These are phyloP conservation scores for Laguncularia racemosa DNA, from an alignment of 345 rosid genomes.

Conservation along the genomic window DNA sequence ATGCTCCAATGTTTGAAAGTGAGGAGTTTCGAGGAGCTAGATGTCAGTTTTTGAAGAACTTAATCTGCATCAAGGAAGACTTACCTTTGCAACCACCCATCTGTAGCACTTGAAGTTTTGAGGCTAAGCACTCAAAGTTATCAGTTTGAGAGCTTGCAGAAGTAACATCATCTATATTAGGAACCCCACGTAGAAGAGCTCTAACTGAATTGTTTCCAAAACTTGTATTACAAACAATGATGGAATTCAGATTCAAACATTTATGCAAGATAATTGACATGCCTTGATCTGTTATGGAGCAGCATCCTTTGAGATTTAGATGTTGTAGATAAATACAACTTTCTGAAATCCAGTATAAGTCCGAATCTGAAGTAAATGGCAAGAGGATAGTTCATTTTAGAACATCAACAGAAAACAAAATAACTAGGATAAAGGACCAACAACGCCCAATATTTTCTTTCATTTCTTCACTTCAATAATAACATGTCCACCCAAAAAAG, in stretches of 20 bases:
- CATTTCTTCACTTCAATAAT: too few species aligned
- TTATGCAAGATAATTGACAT: slow-evolving; percentile 43
- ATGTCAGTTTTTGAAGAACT: too few species aligned
- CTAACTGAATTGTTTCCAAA: slow-evolving; percentile 49
- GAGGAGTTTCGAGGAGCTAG: too few species aligned
- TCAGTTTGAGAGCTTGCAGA: slow-evolving; percentile 15
- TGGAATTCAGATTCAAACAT: slow-evolving; percentile 43
- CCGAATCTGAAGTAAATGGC: slow-evolving; percentile 41
- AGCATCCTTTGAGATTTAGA: slow-evolving; percentile 68
- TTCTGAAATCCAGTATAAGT: slow-evolving; percentile 36
- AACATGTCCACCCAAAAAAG: too few species aligned
- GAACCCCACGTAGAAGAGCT: slow-evolving; percentile 41
- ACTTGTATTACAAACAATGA: slow-evolving; percentile 64
- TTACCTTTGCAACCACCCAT: slow-evolving; percentile 71
- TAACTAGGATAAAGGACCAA: not conserved
- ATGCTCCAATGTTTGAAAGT: too few species aligned
- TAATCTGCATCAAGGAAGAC: slow-evolving; percentile 3
- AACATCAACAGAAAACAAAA: not conserved
- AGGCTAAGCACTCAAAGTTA: slow-evolving; percentile 29
- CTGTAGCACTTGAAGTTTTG: slow-evolving; percentile 56
- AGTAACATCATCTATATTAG: slow-evolving; percentile 20
- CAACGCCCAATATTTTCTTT: not conserved
- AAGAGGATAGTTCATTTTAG: not conserved
- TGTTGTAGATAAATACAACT: slow-evolving; percentile 40
- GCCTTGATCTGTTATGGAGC: slow-evolving; percentile 53